A percentile compares a stretch with the other conserved stretches of the same genome.
Evolutionary conservation across 2,329 filamentous ascomycete species (phyloP).

Genomic region (Ustilaginoidea virens): DNA sequence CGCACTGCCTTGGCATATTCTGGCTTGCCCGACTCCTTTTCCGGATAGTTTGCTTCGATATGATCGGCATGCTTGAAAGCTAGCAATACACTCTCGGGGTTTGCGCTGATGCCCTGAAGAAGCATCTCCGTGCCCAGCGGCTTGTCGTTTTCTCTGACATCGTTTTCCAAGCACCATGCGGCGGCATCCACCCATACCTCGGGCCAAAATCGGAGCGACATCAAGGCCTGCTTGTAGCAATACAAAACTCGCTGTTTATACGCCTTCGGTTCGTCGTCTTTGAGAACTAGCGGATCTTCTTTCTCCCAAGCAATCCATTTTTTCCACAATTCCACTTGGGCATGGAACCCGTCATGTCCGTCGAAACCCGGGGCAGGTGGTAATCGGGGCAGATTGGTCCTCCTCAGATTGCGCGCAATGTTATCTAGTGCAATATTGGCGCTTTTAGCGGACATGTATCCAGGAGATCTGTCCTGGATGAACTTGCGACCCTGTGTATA

Average conservation of each 20-base stretch:
- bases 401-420: constrained; percentile 59
- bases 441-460: constrained; percentile 91
- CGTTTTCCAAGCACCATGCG: constrained; percentile 78
- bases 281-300: constrained; percentile 75
- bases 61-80: constrained; percentile 82
- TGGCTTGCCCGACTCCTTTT: constrained; percentile 63
- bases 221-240: constrained; percentile 84
- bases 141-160: constrained; percentile 44
- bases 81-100: constrained; percentile 83
- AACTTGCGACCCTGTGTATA: constrained; percentile 73
- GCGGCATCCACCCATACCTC: constrained; percentile 93
- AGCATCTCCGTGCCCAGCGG: constrained; percentile 60
- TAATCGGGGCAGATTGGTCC: constrained; percentile 64
- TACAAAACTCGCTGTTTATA: constrained; percentile 73
- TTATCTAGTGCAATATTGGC: constrained; percentile 86
- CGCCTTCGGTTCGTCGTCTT: constrained; percentile 59
- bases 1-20: constrained; percentile 66
- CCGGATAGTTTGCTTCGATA: constrained; percentile 62
- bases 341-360: constrained; percentile 67
- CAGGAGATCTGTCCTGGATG: constrained; percentile 78
- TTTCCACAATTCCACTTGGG: constrained; percentile 82
- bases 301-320: constrained; percentile 94
- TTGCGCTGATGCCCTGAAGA: constrained; percentile 68
- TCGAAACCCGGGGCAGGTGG: constrained; percentile 77
- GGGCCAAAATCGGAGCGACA: constrained; percentile 88